Percentiles rank a stretch among this genome's conserved stretches.
These are phyloP conservation scores for Tetradesmus obliquus DNA, from an alignment of 139 green algal species.

Conservation along the genomic window DNA sequence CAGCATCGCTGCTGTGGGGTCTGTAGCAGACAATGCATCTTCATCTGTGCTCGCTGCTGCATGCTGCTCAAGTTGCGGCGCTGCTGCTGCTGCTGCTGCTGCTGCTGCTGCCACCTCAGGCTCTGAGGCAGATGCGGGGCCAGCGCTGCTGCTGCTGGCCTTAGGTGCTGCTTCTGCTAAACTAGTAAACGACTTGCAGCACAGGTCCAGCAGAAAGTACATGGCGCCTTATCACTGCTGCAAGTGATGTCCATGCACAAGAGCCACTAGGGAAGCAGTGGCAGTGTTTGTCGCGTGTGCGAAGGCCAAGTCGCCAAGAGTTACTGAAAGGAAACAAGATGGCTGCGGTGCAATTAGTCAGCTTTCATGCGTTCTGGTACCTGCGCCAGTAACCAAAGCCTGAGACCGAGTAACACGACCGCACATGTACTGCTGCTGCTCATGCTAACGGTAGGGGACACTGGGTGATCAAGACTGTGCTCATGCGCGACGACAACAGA, in stretches of 20 bases:
- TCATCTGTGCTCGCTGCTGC: not conserved
- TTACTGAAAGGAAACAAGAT: no score
- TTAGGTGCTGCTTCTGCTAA: constrained; percentile 7
- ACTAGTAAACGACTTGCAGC: not conserved
- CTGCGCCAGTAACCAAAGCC: not conserved
- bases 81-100: constrained; percentile 18
- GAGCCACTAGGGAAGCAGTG: not conserved
- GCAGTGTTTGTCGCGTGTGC: no score
- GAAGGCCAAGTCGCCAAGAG: no score
- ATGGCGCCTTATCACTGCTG: not conserved
- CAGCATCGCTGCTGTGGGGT: not conserved
- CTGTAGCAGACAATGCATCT: not conserved
- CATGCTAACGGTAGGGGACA: not conserved
- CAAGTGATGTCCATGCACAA: not conserved
- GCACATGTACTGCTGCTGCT: not conserved
- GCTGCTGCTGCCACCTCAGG: not conserved
- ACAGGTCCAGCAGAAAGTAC: constrained; percentile 11
- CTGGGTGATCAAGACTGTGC: not conserved
- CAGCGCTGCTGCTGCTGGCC: not conserved
- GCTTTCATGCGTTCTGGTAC: not conserved
- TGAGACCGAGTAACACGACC: not conserved
- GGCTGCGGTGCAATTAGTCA: no score
- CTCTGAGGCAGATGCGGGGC: not conserved
- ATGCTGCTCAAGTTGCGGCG: not conserved
- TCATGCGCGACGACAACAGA: no score